Evolutionary conservation across 257 asterid species (phyloP), one percentile per base, ranked within the genome.

Genomic region (Fraxinus excelsior): DNA sequence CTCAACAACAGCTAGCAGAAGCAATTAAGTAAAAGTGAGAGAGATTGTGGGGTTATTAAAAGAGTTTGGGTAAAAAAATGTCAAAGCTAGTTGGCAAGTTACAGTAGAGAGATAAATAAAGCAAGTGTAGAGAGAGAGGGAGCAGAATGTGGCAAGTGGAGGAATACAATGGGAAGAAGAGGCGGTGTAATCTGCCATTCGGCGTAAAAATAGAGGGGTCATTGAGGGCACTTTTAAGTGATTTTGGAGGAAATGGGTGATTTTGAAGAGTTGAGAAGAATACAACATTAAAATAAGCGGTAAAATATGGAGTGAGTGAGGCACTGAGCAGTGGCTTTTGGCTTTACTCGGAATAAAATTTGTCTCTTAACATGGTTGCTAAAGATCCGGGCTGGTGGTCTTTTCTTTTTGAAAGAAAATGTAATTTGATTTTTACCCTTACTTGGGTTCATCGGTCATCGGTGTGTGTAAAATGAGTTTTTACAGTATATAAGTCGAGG

Each of bases 141-240:
- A 83, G 72, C 34, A 62, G 68, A 62, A 25, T 3, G 34, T 9
- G 81, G 87, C 93, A 91, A 89, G 88, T 88, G 96, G 96, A 86
- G 85, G 89, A 86, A 88, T 90, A 85, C 89, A 90, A 87, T 83
- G 97, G 97, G 19, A 80, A 84, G 85, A 40, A 83, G 79, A 81
- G 86, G 96, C 96, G 97, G 96, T 86, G 89, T 85, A 71, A 72
- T 86, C 94, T 88, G 95, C 93, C 96, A 91, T 87, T 85, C 94
- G 97, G 98, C 95, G 92, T 84, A 81, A 86, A 84, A 80, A 73
- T 82, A 85, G 93, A 88, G 94, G 88, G 94, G 76, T 75, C 76
- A 76, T n/a, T 18, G 44, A 40, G 80, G 42, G 42, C 74, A 25
- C 56, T 66, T 67, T 13, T 42, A 3, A 26, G 10, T 16, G 32